These are phyloP conservation scores for Chrysophaeum taylorii DNA, from an alignment of 352 stramenopile genomes.

Conservation along the genomic window DNA sequence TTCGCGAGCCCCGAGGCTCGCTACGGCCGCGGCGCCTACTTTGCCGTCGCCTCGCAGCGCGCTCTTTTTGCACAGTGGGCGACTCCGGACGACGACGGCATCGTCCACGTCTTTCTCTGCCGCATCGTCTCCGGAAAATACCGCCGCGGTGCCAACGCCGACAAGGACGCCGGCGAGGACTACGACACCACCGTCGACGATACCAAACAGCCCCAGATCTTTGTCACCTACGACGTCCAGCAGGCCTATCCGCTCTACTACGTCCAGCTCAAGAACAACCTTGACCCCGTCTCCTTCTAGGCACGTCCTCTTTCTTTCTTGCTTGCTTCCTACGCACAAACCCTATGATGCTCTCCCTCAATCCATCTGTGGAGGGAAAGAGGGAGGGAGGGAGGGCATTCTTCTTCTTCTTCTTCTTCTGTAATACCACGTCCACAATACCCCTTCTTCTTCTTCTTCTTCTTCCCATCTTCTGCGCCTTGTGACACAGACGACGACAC, in stretches of 20 bases:
- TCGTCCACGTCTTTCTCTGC: slow-evolving; percentile 17
- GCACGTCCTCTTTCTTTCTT: no score
- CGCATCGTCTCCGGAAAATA: slow-evolving; percentile 15
- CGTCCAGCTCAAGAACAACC: not conserved
- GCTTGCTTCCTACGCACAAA: no score
- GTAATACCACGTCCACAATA: no score
- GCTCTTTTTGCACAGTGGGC: slow-evolving; percentile 2
- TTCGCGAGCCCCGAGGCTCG: slow-evolving; percentile 7
- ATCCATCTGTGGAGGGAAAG: no score
- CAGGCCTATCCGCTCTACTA: not conserved
- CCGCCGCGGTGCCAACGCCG: slow-evolving; percentile 2
- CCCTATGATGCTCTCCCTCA: no score
- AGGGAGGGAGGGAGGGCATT: no score
- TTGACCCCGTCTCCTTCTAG: no score
- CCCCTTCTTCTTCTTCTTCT: no score
- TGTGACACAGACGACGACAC: no score
- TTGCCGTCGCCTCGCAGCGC: slow-evolving; percentile 12
- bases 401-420: no score
- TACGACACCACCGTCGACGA: not conserved
- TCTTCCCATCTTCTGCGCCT: no score
- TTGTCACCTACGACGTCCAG: not conserved
- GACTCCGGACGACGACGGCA: not conserved
- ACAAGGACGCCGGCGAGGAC: slow-evolving; percentile 12
- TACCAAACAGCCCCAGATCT: not conserved
- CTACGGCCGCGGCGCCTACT: slow-evolving; percentile 20